These are phyloP conservation scores for Yarrowia sp. DNA, from an alignment of 805 yeast species.

Conservation along the genomic window DNA sequence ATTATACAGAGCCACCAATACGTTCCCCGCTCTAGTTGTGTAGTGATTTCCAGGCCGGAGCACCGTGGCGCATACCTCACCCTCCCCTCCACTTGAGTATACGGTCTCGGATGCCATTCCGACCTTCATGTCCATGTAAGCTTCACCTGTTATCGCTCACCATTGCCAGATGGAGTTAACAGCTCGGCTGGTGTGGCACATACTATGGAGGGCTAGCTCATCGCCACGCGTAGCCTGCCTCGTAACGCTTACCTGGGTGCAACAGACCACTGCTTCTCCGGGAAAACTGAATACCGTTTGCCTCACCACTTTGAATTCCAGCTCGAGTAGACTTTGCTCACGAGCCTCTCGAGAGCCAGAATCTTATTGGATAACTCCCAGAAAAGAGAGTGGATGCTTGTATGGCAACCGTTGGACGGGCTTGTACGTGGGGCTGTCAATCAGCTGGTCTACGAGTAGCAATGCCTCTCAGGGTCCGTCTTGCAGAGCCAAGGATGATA, in stretches of 20 bases:
- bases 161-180: not conserved
- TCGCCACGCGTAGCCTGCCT: constrained; percentile 7
- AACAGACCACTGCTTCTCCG: constrained; percentile 11
- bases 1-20: too few relatives aligned
- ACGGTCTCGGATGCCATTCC: not conserved
- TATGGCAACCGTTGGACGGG: not conserved
- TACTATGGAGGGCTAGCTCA: constrained; percentile 5
- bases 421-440: not conserved
- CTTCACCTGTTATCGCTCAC: not conserved
- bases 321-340: constrained; percentile 14
- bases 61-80: too few relatives aligned
- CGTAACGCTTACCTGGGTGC: not conserved
- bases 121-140: not conserved
- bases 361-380: constrained; percentile 27
- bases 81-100: too few relatives aligned
- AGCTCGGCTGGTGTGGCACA: constrained; percentile 14
- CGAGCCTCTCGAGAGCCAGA: constrained; percentile 25
- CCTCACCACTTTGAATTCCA: constrained; percentile 10
- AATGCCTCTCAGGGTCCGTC: not conserved
- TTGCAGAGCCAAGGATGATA: not conserved
- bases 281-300: constrained; percentile 17
- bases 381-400: constrained; percentile 12
- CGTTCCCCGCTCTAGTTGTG: too few relatives aligned
- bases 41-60: too few relatives aligned
- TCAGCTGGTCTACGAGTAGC: not conserved